Evolutionary conservation across 2,329 filamentous ascomycete species (phyloP).

Genomic region (Lachnellula occidentalis): DNA sequence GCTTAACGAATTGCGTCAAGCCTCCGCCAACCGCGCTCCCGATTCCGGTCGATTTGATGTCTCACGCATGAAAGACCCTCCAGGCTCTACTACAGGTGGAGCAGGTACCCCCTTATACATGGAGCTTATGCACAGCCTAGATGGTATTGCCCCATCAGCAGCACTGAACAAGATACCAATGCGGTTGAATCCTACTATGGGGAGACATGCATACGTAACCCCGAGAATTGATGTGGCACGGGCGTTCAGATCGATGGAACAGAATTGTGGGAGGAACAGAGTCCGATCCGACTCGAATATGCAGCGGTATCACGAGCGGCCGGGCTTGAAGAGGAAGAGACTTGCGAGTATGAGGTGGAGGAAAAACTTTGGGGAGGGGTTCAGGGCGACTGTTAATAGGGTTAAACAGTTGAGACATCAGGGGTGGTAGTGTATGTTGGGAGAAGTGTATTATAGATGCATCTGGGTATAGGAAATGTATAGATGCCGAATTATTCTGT

Average conservation of each 20-base stretch:
- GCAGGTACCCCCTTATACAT: too few species aligned
- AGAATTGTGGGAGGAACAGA: slow-evolving; percentile 46
- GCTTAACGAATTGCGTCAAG: neutral
- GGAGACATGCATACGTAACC: slow-evolving; percentile 19
- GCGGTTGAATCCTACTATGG: slow-evolving; percentile 24
- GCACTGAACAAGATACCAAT: slow-evolving; percentile 7
- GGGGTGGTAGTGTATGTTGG: slow-evolving; percentile 57
- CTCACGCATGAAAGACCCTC: too few species aligned
- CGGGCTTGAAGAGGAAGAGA: slow-evolving; percentile 73
- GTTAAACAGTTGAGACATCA: slow-evolving; percentile 68
- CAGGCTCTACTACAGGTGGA: too few species aligned
- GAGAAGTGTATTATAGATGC: slow-evolving; percentile 10
- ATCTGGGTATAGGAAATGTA: slow-evolving; percentile 7
- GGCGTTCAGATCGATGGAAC: slow-evolving; percentile 33
- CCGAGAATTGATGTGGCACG: slow-evolving; percentile 22
- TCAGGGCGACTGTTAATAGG: slow-evolving; percentile 56
- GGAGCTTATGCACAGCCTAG: neutral
- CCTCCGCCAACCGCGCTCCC: too few species aligned
- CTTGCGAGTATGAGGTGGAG: slow-evolving; percentile 65
- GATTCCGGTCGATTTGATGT: too few species aligned
- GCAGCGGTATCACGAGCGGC: slow-evolving; percentile 71
- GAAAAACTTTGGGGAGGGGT: slow-evolving; percentile 61
- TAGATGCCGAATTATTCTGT: neutral
- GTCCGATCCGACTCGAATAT: slow-evolving; percentile 48
- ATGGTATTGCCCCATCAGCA: neutral